These are phyloP conservation scores for Azolla pinnata DNA, from an alignment of 75 land plant species.

Conservation along the genomic window DNA sequence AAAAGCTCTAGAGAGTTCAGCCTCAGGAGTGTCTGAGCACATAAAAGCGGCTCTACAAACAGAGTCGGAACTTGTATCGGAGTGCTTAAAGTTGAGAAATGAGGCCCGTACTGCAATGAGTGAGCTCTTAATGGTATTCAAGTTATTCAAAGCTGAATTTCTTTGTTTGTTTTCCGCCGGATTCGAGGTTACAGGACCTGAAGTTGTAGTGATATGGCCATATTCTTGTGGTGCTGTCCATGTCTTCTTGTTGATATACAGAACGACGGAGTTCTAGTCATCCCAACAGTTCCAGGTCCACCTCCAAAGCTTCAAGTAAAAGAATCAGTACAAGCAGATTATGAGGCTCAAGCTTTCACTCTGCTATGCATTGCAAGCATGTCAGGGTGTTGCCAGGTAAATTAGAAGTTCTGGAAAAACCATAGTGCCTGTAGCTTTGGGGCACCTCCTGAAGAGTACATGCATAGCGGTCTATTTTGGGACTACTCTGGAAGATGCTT, in stretches of 20 bases:
- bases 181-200: too few relatives aligned
- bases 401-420: too few relatives aligned
- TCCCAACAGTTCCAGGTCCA: constrained; percentile 59
- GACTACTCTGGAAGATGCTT: too few relatives aligned
- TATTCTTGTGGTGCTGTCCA: too few relatives aligned
- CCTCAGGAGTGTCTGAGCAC: constrained; percentile 22
- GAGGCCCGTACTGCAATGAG: constrained; percentile 49
- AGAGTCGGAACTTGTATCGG: constrained; percentile 18
- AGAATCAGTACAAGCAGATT: constrained; percentile 27
- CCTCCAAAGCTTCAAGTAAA: constrained; percentile 43
- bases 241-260: constrained; percentile 22
- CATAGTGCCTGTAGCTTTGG: too few relatives aligned
- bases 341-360: constrained; percentile 31
- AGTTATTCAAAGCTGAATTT: not conserved
- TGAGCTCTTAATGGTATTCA: constrained; percentile 61
- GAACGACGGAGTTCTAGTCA: constrained; percentile 71
- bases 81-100: constrained; percentile 33
- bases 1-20: constrained; percentile 34
- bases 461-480: too few relatives aligned
- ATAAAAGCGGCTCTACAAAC: constrained; percentile 20
- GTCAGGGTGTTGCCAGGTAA: constrained; percentile 94
- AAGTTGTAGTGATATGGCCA: too few relatives aligned
- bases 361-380: constrained; percentile 55
- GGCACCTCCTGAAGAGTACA: too few relatives aligned
- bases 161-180: constrained; percentile 1